Evolutionary conservation across 2,329 filamentous ascomycete genomes (phyloP), one percentile per base, ranked within the genome.

Genomic region (Leptographium radiaticola): DNA sequence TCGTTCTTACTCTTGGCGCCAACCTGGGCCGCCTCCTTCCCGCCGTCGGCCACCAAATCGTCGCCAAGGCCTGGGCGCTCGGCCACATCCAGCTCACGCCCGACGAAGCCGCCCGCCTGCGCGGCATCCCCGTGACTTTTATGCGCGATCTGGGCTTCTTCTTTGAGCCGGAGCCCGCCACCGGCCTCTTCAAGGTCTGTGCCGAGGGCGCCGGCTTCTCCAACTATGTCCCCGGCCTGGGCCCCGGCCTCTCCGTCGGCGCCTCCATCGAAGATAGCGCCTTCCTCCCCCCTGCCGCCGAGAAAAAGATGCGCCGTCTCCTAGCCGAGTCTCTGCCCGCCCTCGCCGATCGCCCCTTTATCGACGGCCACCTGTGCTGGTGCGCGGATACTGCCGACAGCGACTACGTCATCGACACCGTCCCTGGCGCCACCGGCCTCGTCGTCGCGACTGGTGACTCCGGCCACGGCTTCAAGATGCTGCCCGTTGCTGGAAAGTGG

Each of bases 101-200:
- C 7, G 70, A 72, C 0, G 80, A 84, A 62, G 72, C 75, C 0
- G 70, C 72, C 3, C 66, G 65, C 6, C 71, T 84, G 1, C 71
- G 74, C 2, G 76, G 76, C 2, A 78, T 84, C 12, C 80, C 81
- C 0, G 76, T 82, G 0, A 80, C 75, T 0, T 80, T 82, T 52
- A 75, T 75, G 1, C 73, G 80, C 2, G 80, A 84, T 56, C 66
- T 83, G 0, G 80, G 80, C 0, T 84, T 84, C 68, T 79, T 81
- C 65, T 84, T 84, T 55, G 81, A 84, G 63, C 80, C 81, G 0
- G 80, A 84, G 58, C 74, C 71, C 0, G 69, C 71, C 56, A 82
- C 79, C 0, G 72, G 73, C 25, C 63, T 82, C 6, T 65, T 84
- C 45, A 84, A 84, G 65, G 61, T 84, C 11, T 83, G 79, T 59